phyloP scores from a whole-genome alignment of 2,329 filamentous ascomycete species.

The Diplodia corticola region DNA sequence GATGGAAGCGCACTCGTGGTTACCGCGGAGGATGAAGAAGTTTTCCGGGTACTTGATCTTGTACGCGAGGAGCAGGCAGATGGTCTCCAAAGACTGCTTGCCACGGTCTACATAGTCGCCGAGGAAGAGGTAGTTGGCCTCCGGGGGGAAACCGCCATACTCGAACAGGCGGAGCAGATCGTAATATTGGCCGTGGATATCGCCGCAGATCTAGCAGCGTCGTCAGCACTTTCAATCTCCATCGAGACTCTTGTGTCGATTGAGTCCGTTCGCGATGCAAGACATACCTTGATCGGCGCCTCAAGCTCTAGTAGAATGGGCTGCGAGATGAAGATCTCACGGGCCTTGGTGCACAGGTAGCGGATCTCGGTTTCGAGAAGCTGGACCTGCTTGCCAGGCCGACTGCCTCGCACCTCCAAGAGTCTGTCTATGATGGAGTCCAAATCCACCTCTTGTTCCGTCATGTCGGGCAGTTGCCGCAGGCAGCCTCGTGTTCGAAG shows the following conservation, averaged over 20 bases:
- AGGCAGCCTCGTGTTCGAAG: slow-evolving; percentile 23
- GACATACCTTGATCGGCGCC: slow-evolving; percentile 91
- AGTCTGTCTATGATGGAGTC: slow-evolving; percentile 99
- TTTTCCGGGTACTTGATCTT: slow-evolving; percentile 99
- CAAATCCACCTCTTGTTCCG: slow-evolving; percentile 91
- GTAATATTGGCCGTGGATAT: slow-evolving; percentile 99
- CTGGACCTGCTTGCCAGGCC: slow-evolving; percentile 98
- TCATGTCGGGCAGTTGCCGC: slow-evolving; percentile 58
- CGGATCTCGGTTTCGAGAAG: slow-evolving; percentile 94
- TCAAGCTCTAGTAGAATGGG: slow-evolving; percentile 96
- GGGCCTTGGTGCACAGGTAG: slow-evolving; percentile 95
- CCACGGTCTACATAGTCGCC: slow-evolving; percentile 98
- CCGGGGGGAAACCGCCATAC: slow-evolving; percentile 95
- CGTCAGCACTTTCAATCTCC: neutral
- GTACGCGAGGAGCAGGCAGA: slow-evolving; percentile 93
- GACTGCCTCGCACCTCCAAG: slow-evolving; percentile 94
- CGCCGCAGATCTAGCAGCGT: slow-evolving; percentile 81
- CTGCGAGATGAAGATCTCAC: slow-evolving; percentile 99
- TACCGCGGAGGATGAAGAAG: slow-evolving; percentile 97
- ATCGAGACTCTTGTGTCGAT: slow-evolving; percentile 18
- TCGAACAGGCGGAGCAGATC: slow-evolving; percentile 96
- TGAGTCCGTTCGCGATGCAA: slow-evolving; percentile 22
- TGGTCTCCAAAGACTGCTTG: slow-evolving; percentile 98
- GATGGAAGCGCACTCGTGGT: slow-evolving; percentile 98
- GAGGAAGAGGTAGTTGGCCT: slow-evolving; percentile 99